Evolutionary conservation across 169 alveolate species (phyloP).

Genomic region (Amoebophrya sp.): DNA sequence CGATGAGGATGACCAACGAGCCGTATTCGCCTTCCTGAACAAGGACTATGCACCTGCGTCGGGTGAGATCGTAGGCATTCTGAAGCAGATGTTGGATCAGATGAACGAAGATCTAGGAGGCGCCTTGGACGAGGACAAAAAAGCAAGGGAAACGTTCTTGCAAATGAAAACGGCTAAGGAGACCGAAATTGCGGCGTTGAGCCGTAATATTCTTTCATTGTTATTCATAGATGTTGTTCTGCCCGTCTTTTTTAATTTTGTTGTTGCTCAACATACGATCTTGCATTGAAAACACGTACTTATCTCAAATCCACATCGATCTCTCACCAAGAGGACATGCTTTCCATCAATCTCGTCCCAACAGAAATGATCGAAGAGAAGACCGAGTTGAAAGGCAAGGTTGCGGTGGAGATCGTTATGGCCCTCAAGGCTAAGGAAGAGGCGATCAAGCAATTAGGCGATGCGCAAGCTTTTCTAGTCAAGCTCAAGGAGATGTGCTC

Average conservation of each 20-base stretch:
- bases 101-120: constrained; percentile 2
- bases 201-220: too few species aligned
- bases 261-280: too few species aligned
- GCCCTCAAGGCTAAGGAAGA: background rate
- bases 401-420: background rate
- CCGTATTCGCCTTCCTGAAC: background rate
- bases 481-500: background rate
- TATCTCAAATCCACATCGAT: too few species aligned
- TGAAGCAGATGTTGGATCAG: constrained; percentile 19
- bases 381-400: constrained; percentile 17
- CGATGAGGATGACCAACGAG: constrained; percentile 10
- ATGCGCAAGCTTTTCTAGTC: background rate
- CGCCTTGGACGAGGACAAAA: constrained; percentile 9
- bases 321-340: too few species aligned
- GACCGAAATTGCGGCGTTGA: background rate
- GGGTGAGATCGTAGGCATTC: constrained; percentile 3
- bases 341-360: too few species aligned
- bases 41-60: background rate
- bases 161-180: background rate
- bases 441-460: background rate
- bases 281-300: too few species aligned
- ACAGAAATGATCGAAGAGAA: constrained; percentile 11
- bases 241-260: too few species aligned
- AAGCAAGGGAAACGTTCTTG: background rate
- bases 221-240: too few species aligned